Evolutionary conservation across 352 stramenopile species (phyloP).

Genomic region (Pythium plurisporium): DNA sequence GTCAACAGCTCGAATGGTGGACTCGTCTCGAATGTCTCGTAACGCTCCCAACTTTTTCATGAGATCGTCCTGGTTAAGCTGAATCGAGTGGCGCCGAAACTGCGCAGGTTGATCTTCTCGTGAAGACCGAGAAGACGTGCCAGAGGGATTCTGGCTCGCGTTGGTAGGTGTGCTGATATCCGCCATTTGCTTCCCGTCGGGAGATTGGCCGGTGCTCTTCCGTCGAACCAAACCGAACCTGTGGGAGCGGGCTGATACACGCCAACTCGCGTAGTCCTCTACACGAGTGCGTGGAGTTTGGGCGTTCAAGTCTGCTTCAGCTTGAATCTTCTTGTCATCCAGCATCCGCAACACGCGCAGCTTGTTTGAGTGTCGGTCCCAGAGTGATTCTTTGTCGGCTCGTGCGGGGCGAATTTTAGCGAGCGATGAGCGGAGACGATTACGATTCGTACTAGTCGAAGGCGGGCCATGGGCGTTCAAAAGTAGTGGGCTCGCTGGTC

Average conservation of each 20-base stretch:
- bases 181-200: not conserved
- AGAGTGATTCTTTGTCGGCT: conserved; percentile 7
- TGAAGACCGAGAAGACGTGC: not conserved
- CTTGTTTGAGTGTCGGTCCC: conserved; percentile 7
- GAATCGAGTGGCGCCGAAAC: conserved; percentile 10
- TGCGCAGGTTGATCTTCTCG: not conserved
- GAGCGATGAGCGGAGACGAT: not conserved
- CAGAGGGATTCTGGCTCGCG: not conserved
- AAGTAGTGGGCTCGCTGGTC: not conserved
- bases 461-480: not conserved
- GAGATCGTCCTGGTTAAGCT: conserved; percentile 6
- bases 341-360: conserved; percentile 10
- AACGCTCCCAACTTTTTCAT: not conserved
- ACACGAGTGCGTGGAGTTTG: not conserved
- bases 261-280: not conserved
- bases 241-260: not conserved
- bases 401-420: not conserved
- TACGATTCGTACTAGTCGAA: too few species aligned
- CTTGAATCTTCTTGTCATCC: conserved; percentile 1
- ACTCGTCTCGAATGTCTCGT: not conserved
- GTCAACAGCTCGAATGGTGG: not conserved
- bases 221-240: not conserved
- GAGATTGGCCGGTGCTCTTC: not conserved
- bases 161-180: not conserved
- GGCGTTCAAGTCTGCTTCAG: not conserved